Conservation (phyloP, 2,329 filamentous ascomycete genomes). For the Nothomitra cinnamomea region DNA sequence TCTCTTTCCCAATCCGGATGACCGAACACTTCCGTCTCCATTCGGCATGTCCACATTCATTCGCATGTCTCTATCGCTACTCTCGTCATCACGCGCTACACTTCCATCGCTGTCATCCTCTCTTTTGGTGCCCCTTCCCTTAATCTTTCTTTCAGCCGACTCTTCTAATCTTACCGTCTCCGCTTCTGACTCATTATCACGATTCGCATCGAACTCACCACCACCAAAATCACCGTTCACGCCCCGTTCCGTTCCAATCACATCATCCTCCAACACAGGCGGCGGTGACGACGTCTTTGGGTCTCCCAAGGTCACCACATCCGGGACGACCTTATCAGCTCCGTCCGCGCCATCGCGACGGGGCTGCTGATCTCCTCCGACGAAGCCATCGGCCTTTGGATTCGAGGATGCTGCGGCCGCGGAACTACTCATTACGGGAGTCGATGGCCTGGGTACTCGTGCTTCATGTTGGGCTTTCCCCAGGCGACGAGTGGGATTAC, state of each 20-base stretch:
- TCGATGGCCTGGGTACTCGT: slow-evolving; percentile 2
- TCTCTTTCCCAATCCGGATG: slow-evolving; percentile 2
- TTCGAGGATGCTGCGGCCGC: background rate
- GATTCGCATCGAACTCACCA: slow-evolving; percentile 9
- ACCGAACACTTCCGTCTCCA: background rate
- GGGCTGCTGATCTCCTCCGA: background rate
- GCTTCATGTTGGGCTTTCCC: slow-evolving; percentile 4
- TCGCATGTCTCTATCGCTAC: background rate
- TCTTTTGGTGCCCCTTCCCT: slow-evolving; percentile 35
- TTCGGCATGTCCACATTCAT: background rate
- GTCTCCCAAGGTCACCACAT: background rate
- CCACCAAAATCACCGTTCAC: background rate
- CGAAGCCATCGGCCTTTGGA: slow-evolving; percentile 3
- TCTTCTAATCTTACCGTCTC: slow-evolving; percentile 51
- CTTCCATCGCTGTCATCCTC: slow-evolving; percentile 40
- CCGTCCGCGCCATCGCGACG: background rate
- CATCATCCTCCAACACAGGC: background rate
- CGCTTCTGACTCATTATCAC: slow-evolving; percentile 50
- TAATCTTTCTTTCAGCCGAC: slow-evolving; percentile 45
- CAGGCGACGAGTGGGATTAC: background rate
- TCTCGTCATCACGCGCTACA: background rate
- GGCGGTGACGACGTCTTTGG: background rate
- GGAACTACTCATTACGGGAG: slow-evolving; percentile 3
- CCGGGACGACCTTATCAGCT: background rate
- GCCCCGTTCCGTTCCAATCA: background rate